These are phyloP conservation scores for Fusarium chaquense DNA, from an alignment of 2,329 filamentous ascomycete genomes.

Conservation along the genomic window DNA sequence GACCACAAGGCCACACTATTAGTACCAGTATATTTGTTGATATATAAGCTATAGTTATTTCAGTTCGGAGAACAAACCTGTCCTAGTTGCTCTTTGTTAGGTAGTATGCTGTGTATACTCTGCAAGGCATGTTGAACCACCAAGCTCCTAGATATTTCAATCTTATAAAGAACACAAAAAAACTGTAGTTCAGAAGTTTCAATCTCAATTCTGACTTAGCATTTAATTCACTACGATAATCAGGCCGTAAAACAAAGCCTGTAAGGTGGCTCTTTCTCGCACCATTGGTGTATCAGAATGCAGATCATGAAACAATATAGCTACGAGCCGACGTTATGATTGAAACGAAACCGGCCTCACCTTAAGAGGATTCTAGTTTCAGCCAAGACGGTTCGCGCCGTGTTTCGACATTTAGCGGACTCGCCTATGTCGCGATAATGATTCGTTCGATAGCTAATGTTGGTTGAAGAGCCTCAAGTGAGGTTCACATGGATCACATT, in stretches of 20 bases:
- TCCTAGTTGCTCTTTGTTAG: not conserved
- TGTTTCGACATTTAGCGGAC: not conserved
- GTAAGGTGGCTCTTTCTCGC: no score
- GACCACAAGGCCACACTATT: not conserved
- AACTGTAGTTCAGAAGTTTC: no score
- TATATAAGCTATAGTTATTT: not conserved
- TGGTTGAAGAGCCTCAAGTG: not conserved
- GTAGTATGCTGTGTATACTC: not conserved
- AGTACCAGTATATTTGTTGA: not conserved
- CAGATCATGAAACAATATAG: slow-evolving; percentile 3
- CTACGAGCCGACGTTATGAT: not conserved
- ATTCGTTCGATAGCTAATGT: not conserved
- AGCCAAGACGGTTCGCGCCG: not conserved
- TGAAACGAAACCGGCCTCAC: not conserved
- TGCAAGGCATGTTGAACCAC: not conserved
- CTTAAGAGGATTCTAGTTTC: not conserved
- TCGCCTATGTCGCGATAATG: not conserved
- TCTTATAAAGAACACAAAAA: not conserved
- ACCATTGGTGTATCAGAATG: not conserved
- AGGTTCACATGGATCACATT: not conserved
- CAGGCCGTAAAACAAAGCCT: not conserved
- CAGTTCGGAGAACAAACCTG: not conserved
- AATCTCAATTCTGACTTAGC: no score
- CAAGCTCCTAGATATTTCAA: not conserved
- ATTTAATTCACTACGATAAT: not conserved